Conservation (phyloP, 1,284 basidiomycete species). For the Naganishia liquefaciens region DNA sequence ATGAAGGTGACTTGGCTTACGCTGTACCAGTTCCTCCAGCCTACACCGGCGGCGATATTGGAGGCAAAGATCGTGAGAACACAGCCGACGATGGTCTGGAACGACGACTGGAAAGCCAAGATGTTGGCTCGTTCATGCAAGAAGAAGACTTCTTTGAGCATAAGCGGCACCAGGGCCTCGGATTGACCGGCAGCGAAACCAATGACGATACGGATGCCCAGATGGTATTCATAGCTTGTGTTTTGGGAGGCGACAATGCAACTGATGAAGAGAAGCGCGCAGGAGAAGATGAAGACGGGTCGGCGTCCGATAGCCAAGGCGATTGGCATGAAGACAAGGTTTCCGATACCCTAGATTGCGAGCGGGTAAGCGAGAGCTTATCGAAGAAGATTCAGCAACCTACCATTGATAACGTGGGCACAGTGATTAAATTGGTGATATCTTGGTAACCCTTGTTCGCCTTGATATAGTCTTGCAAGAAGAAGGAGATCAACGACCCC, state of each 20-base stretch:
- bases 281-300: constrained; percentile 21
- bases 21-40: constrained; percentile 28
- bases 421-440: constrained; percentile 22
- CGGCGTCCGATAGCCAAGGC: constrained; percentile 9
- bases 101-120: constrained; percentile 15
- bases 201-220: constrained; percentile 19
- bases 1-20: neutral
- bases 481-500: constrained; percentile 26
- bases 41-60: constrained; percentile 14
- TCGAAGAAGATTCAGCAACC: neutral
- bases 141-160: constrained; percentile 21
- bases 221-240: constrained; percentile 19
- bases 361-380: neutral
- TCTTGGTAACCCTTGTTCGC: constrained; percentile 26
- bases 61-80: constrained; percentile 23
- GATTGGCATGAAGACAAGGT: constrained; percentile 21
- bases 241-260: constrained; percentile 15
- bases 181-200: constrained; percentile 21
- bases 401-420: constrained; percentile 26
- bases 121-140: constrained; percentile 26
- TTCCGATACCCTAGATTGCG: constrained; percentile 12
- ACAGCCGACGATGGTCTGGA: constrained; percentile 23
- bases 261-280: constrained; percentile 10
- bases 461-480: constrained; percentile 23
- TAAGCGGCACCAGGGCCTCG: constrained; percentile 17